phyloP scores from a whole-genome alignment of 352 stramenopile genomes.

The Globisporangium abappressorium region DNA sequence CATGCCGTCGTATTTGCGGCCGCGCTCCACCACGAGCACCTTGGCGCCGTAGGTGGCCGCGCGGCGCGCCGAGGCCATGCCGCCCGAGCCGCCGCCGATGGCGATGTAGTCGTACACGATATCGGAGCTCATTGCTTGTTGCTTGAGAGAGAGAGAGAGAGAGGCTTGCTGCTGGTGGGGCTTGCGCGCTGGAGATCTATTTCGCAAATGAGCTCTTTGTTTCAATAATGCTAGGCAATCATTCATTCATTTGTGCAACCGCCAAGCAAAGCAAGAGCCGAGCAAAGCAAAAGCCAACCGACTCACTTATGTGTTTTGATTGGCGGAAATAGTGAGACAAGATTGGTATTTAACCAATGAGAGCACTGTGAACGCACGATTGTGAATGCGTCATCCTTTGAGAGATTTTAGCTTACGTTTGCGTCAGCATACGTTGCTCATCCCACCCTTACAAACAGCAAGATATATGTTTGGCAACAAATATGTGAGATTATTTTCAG shows the following conservation, averaged over 20 bases:
- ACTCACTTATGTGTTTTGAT: too few species aligned
- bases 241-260: not conserved
- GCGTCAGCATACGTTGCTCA: too few species aligned
- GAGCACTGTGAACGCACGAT: too few species aligned
- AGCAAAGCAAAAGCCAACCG: too few species aligned
- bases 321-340: too few species aligned
- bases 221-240: too few species aligned
- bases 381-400: too few species aligned
- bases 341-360: too few species aligned
- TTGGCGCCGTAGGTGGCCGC: conserved; percentile 93
- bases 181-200: not conserved
- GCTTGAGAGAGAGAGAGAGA: not conserved
- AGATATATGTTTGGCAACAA: not conserved
- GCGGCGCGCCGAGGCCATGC: conserved; percentile 91
- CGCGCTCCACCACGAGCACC: conserved; percentile 93
- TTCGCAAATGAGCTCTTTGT: conserved; percentile 1
- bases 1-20: conserved; percentile 22
- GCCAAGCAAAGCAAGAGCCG: too few species aligned
- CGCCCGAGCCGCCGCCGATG: conserved; percentile 89
- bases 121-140: conserved; percentile 39
- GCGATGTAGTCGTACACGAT: conserved; percentile 88
- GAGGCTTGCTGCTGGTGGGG: not conserved
- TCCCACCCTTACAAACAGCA: too few species aligned
- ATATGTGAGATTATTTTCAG: too few species aligned
- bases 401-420: too few species aligned